phyloP scores from a whole-genome alignment of 2,329 filamentous ascomycete genomes.

The Cordyceps militaris region DNA sequence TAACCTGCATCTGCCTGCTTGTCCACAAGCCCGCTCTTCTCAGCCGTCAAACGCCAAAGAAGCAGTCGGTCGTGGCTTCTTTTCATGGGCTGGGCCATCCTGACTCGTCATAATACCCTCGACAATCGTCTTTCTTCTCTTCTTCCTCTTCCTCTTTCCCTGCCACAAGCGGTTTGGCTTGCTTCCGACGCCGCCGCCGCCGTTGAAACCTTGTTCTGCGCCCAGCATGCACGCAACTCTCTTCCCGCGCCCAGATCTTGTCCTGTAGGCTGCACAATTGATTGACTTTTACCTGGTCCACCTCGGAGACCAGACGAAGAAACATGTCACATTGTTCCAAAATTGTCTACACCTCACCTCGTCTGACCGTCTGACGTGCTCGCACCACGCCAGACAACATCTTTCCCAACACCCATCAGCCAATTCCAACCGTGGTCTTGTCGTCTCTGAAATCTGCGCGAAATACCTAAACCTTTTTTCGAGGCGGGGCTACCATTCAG shows the following conservation, averaged over 20 bases:
- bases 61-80: background rate
- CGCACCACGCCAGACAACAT: too few relatives aligned
- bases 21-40: background rate
- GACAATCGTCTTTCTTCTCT: background rate
- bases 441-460: background rate
- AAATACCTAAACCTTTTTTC: background rate
- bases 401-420: background rate
- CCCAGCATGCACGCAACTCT: conserved; percentile 7
- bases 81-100: background rate
- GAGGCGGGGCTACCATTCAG: background rate
- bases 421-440: background rate
- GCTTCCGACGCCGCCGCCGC: background rate
- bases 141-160: background rate
- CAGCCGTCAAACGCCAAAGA: conserved; percentile 1
- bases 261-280: background rate
- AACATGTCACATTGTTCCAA: conserved; percentile 4
- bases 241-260: background rate
- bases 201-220: background rate
- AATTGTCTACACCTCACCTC: background rate
- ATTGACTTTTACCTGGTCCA: conserved; percentile 1
- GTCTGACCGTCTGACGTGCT: background rate
- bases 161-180: background rate
- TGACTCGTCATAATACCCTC: conserved; percentile 10
- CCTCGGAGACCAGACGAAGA: conserved; percentile 1
- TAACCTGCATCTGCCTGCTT: background rate